phyloP scores from a whole-genome alignment of 495 filamentous ascomycete genomes.

The Cladorrhinum samala region DNA sequence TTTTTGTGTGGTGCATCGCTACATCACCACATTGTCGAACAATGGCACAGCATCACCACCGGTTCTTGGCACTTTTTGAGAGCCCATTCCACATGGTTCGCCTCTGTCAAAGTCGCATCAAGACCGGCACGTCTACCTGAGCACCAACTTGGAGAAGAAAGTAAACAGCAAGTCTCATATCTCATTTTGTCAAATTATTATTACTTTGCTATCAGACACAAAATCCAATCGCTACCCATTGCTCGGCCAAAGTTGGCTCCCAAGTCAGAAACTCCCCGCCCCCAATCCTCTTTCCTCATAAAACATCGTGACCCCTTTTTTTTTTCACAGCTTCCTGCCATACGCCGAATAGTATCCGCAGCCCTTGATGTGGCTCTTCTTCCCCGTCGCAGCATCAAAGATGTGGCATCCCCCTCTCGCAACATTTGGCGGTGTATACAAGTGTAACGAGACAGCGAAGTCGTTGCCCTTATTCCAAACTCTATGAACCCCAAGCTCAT shows the following conservation, averaged over 20 bases:
- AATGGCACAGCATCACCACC: background rate
- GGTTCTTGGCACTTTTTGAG: background rate
- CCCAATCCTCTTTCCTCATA: background rate
- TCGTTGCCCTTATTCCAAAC: conserved; percentile 71
- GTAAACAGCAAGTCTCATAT: background rate
- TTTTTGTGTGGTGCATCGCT: background rate
- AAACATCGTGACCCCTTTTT: background rate
- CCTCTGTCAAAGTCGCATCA: background rate
- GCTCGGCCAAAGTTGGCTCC: background rate
- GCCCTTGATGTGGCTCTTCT: conserved; percentile 61
- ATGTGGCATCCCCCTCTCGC: conserved; percentile 66
- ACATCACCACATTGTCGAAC: background rate
- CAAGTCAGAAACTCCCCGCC: background rate
- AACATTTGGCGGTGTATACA: conserved; percentile 89
- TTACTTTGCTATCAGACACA: background rate
- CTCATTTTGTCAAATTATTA: background rate
- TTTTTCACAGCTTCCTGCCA: conserved; percentile 33
- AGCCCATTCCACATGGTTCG: background rate
- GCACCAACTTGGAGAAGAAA: background rate
- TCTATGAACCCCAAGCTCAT: conserved; percentile 68
- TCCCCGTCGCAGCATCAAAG: conserved; percentile 66
- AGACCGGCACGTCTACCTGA: background rate
- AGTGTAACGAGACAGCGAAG: conserved; percentile 78
- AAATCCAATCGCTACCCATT: background rate
- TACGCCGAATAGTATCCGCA: conserved; percentile 58